phyloP scores from a whole-genome alignment of 495 filamentous ascomycete genomes.

The Penicillium diatomitis region DNA sequence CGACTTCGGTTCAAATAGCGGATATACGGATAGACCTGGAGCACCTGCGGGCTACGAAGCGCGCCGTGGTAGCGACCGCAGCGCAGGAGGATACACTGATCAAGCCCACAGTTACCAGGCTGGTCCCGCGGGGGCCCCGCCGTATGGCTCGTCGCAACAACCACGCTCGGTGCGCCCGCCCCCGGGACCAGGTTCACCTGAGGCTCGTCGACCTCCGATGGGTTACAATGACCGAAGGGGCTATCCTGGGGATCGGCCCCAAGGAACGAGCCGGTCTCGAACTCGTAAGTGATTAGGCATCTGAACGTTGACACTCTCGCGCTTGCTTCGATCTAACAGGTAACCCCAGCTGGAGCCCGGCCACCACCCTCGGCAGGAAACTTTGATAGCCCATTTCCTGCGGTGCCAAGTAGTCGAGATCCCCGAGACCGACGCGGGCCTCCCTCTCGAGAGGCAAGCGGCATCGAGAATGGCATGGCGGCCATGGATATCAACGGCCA shows the following conservation, averaged over 20 bases:
- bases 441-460: constrained; percentile 5
- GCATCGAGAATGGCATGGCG: constrained; percentile 46
- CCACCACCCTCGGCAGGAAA: constrained; percentile 31
- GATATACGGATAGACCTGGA: constrained; percentile 24
- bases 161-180: constrained; percentile 26
- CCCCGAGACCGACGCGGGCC: constrained; percentile 17
- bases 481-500: constrained; percentile 46
- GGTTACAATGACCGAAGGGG: constrained; percentile 22
- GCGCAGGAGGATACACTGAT: constrained; percentile 35
- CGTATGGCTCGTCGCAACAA: constrained; percentile 34
- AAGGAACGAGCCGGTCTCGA: constrained; percentile 21
- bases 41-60: no score
- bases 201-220: constrained; percentile 33
- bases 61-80: neutral
- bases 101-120: constrained; percentile 24
- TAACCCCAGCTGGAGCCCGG: constrained; percentile 13
- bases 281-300: constrained; percentile 21
- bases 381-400: constrained; percentile 63
- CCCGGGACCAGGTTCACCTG: constrained; percentile 27
- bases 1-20: constrained; percentile 40
- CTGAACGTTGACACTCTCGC: neutral
- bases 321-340: constrained; percentile 3
- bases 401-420: constrained; percentile 38
- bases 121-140: constrained; percentile 37
- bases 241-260: constrained; percentile 16